phyloP scores from a whole-genome alignment of 192 early-diverging fungal genomes.

The Rhizophagus sp. region DNA sequence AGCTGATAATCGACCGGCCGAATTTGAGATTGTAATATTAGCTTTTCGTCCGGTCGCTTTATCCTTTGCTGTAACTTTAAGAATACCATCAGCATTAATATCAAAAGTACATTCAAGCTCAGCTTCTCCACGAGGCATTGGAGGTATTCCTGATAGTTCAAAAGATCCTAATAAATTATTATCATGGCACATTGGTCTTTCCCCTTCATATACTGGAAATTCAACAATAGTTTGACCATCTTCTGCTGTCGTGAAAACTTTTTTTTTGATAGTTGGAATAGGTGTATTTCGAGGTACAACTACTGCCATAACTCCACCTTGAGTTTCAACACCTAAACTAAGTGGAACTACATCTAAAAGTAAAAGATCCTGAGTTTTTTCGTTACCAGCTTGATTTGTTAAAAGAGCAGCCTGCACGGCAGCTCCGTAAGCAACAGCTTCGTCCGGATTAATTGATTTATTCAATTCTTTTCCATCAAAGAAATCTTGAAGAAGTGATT shows the following conservation, averaged over 20 bases:
- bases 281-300: slow-evolving; percentile 84
- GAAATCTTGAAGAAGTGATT: slow-evolving; percentile 73
- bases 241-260: slow-evolving; percentile 78
- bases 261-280: slow-evolving; percentile 81
- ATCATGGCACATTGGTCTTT: slow-evolving; percentile 86
- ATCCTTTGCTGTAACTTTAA: slow-evolving; percentile 89
- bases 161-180: slow-evolving; percentile 90
- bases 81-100: slow-evolving; percentile 84
- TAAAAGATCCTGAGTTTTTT: slow-evolving; percentile 70
- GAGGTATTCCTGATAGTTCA: slow-evolving; percentile 76
- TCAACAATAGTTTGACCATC: slow-evolving; percentile 86
- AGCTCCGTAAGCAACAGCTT: slow-evolving; percentile 92
- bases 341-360: slow-evolving; percentile 85
- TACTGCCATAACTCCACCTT: slow-evolving; percentile 82
- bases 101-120: slow-evolving; percentile 85
- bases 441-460: slow-evolving; percentile 95
- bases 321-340: slow-evolving; percentile 83
- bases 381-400: slow-evolving; percentile 60
- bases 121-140: slow-evolving; percentile 74
- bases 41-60: slow-evolving; percentile 88
- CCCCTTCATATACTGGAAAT: slow-evolving; percentile 86
- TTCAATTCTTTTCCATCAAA: slow-evolving; percentile 80
- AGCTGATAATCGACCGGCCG: slow-evolving; percentile 84
- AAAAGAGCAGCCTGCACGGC: slow-evolving; percentile 87
- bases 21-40: slow-evolving; percentile 95